Evolutionary conservation across 2,329 filamentous ascomycete species (phyloP), one percentile per base, ranked within the genome.

Genomic region (Volutella citrinella): DNA sequence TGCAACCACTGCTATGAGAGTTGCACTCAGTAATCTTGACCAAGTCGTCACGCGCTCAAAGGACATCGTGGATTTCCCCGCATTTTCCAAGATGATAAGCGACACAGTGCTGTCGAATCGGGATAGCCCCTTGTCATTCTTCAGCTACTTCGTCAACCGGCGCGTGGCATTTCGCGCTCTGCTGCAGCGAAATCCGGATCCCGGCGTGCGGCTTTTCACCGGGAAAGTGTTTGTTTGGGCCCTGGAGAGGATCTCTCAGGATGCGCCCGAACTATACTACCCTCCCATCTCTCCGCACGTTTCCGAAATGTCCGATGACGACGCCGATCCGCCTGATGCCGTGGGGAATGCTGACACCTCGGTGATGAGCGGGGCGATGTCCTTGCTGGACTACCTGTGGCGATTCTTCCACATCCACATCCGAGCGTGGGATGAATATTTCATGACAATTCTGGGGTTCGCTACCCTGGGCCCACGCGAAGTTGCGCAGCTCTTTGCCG

Each of bases 341-440:
- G 10, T 16, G 33, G 12, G 38, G 29, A 19, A 32, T 31, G 13
- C 36, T 38, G 16, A 15, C 10, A 19, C 24, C 1, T 47, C 49
- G 7, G 51, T 69, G 9, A 48, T 74, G 15, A 50, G 57, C 17
- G 54, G 57, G 3, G 57, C 64, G 5, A 57, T 80, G 24, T 48
- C 52, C 13, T 61, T 78, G 15, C 66, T 88, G 30, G 63, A 68
- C 19, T 57, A 68, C 15, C 57, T 87, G 5, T 87, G 79, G 76
- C 63, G 72, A 4, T 66, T 62, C n/a, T 78, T 88, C 36, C 78
- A 86, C 40, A 59, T 66, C 4, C 67, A 73, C 27, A 64, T 78
- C 18, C 76, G 80, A 36, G 75, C 84, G 4, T 93, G 87, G 87
- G 76, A 81, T 25, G 85, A 91, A 50, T 82, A 83, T 38, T 91